Evolutionary conservation across 2,329 filamentous ascomycete species (phyloP).

Genomic region (Pseudodiploospora longispora): DNA sequence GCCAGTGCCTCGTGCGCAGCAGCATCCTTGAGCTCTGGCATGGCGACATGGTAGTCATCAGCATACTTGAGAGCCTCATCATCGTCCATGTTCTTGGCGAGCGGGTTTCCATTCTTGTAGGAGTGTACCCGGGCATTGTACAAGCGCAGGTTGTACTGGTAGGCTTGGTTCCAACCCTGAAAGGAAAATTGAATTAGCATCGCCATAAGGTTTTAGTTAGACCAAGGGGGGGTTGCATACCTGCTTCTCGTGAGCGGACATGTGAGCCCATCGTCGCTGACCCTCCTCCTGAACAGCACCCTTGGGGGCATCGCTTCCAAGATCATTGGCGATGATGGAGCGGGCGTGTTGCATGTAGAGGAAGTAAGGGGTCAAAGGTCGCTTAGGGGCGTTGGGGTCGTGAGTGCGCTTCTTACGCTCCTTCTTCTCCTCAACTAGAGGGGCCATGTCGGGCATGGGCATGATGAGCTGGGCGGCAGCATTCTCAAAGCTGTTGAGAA

Average conservation of each 20-base stretch:
- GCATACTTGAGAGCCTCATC: slow-evolving; percentile 53
- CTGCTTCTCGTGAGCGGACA: slow-evolving; percentile 65
- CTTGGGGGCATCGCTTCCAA: slow-evolving; percentile 68
- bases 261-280: slow-evolving; percentile 74
- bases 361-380: slow-evolving; percentile 90
- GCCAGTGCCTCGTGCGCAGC: slow-evolving; percentile 22
- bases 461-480: slow-evolving; percentile 38
- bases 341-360: slow-evolving; percentile 87
- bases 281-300: slow-evolving; percentile 84
- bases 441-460: slow-evolving; percentile 29
- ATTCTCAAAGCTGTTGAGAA: slow-evolving; percentile 46
- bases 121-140: slow-evolving; percentile 59
- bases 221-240: neutral
- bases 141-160: slow-evolving; percentile 58
- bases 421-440: slow-evolving; percentile 62
- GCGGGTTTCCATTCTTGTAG: slow-evolving; percentile 52
- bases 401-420: slow-evolving; percentile 81
- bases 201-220: neutral
- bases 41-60: slow-evolving; percentile 47
- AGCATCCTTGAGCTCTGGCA: slow-evolving; percentile 40
- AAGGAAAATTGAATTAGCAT: neutral
- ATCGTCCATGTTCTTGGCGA: slow-evolving; percentile 53
- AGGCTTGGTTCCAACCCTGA: slow-evolving; percentile 55
- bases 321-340: slow-evolving; percentile 69
- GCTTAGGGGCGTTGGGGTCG: slow-evolving; percentile 92